phyloP scores from a whole-genome alignment of 768 basidiomycete genomes.

The Tulasnella sp. region DNA sequence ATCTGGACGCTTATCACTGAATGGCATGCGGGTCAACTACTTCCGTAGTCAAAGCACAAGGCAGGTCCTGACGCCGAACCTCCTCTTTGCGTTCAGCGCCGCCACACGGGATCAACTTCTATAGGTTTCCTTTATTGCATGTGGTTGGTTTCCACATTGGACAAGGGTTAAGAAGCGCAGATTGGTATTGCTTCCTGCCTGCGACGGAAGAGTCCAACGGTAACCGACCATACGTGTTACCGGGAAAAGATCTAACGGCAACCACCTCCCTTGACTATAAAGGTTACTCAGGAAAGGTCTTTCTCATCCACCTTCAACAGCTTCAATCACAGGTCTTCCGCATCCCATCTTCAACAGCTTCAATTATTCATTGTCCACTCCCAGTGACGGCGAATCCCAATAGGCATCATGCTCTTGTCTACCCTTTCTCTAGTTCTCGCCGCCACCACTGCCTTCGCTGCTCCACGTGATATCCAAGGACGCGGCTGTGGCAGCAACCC shows the following conservation, averaged over 20 bases:
- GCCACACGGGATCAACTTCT: background rate
- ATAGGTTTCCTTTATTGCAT: background rate
- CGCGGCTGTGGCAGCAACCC: slow-evolving; percentile 17
- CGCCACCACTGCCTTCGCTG: slow-evolving; percentile 13
- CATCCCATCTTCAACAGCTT: background rate
- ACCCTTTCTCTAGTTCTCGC: background rate
- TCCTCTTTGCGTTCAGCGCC: background rate
- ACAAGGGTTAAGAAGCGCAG: background rate
- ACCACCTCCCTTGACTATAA: background rate
- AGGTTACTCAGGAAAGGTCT: background rate
- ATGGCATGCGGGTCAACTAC: background rate
- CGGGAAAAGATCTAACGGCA: too few relatives aligned
- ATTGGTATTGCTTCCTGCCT: background rate
- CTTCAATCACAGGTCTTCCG: too few relatives aligned
- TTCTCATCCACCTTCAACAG: too few relatives aligned
- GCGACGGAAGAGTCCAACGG: background rate
- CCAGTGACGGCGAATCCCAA: background rate
- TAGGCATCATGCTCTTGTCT: background rate
- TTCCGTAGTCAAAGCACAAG: background rate
- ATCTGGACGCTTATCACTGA: background rate
- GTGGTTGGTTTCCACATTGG: background rate
- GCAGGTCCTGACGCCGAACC: background rate
- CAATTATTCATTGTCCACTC: background rate
- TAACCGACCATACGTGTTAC: background rate
- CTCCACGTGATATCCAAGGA: background rate